Evolutionary conservation across 176 grass and related monocot genomes (phyloP).

Genomic region (Oryza punctata): DNA sequence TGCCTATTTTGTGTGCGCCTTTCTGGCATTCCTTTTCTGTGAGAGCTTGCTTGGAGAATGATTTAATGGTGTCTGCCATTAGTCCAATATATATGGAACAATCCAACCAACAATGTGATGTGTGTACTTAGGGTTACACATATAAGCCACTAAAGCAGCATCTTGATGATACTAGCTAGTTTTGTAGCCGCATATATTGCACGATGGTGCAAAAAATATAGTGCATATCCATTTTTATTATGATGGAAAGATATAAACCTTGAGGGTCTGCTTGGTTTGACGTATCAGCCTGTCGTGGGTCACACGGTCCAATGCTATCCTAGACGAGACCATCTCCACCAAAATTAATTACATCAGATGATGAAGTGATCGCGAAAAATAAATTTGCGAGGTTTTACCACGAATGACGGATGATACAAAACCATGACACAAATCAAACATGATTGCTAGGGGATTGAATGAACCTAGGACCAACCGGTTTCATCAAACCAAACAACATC

Average conservation of each 20-base stretch:
- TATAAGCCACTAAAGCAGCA: not conserved
- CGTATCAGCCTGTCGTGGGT: no score
- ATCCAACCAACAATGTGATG: not conserved
- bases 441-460: no score
- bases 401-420: no score
- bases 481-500: no score
- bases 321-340: no score
- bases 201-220: not conserved
- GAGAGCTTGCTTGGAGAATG: conserved; percentile 36
- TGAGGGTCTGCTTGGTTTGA: not conserved
- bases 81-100: not conserved
- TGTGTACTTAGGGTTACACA: not conserved
- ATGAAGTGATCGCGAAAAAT: no score
- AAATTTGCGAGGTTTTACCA: no score
- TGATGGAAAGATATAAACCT: not conserved
- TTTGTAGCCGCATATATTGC: not conserved
- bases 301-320: no score
- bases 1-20: not conserved
- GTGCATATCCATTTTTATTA: not conserved
- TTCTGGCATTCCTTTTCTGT: conserved; percentile 27
- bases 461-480: no score
- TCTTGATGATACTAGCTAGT: not conserved
- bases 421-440: no score
- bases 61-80: conserved; percentile 52
- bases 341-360: no score